Evolutionary conservation across 495 filamentous ascomycete species (phyloP), one percentile per base, ranked within the genome.

Genomic region (Achaetomiella virescens): DNA sequence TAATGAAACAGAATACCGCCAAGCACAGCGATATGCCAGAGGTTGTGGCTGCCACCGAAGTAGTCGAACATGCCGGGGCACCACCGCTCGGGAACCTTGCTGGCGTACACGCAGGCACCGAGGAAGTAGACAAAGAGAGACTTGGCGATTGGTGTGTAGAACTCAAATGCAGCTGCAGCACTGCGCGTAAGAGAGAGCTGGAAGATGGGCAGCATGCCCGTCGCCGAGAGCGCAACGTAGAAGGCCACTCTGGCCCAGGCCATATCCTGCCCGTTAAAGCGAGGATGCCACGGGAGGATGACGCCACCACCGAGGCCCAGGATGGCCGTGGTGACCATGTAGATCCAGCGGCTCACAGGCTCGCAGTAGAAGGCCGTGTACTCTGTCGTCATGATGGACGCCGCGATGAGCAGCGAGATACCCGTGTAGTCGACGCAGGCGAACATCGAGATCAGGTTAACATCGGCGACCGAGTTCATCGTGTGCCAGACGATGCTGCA

Each of bases 361-460:
- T 99, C 95, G 71, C 92, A 95, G 70, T 99, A 97, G 72, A 99
- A 97, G 35, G 92, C 93, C 5, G 95, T 96, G 72, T 97, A 97
- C 68, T 99, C 93, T 50, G 89, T 95, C 4, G 93, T 96, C 83
- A 97, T 91, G 72, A 99, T 97, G 40, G 90, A 95, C 21, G 93
- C 89, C 9, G 93, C 95, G 43, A 99, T 92, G 21, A 99, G 83
- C 50, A 99, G 77, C 2, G 92, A 97, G 60, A 99, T 99, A 25
- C 95, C 95, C 0, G 91, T 97, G 71, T 99, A 99, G 67, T 99
- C 93, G 41, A 99, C 91, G 69, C 93, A 99, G 37, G 95, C 95
- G 62, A 97, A 97, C 52, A 90, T 85, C 66, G 96, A 93, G 80
- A 99, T 85, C 44, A 96, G 78, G 11, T 80, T 83, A 64, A 95